Evolutionary conservation across 352 stramenopile species (phyloP), one percentile per base, ranked within the genome.

Genomic region (Hyaloperonospora brassicae): DNA sequence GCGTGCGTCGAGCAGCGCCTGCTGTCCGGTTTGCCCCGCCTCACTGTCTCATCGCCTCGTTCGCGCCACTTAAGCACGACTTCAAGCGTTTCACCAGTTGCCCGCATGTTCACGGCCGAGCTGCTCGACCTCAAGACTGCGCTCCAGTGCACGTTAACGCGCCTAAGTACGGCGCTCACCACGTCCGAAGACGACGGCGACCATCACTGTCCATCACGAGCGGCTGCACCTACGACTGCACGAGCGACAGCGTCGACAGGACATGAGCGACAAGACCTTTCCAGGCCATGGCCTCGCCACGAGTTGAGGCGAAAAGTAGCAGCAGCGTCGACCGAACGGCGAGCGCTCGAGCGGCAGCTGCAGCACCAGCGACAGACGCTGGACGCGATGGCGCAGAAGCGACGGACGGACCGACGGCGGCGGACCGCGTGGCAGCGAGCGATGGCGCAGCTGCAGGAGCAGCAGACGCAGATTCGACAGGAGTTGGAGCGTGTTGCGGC

Each of bases 101-200:
- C 22, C n/a, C 8, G 4, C 17, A 67, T 65, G 55, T 38, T 62
- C 41, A 34, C 60, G 50, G 52, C 69, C 25, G 77, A 87, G 60
- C 64, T 87, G 47, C 68, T 75, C 12, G 74, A 65, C 59, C 77
- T 87, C 50, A 84, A 81, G 60, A 27, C 55, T n/a, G 72, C 86
- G 60, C 62, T 87, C 34, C 74, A 79, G 41, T 61, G 54, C 60
- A 72, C 77, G 27, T 53, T 87, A 25, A 62, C 63, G 35, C 65
- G 68, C 8, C 47, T 84, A 14, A 53, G 62, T 17, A 41, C 66
- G n/a, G 60, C 53, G 17, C 12, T 36, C 3, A 13, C 30, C 4
- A 31, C 10, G n/a, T 45, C 56, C 27, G 27, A 31, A 31, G 7
- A 8, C 27, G 7, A 31, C 27, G 27, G 3, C 3, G 27, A 31